phyloP scores from a whole-genome alignment of 371 early-diverging fungal species.

The Rhizopus delemar region DNA sequence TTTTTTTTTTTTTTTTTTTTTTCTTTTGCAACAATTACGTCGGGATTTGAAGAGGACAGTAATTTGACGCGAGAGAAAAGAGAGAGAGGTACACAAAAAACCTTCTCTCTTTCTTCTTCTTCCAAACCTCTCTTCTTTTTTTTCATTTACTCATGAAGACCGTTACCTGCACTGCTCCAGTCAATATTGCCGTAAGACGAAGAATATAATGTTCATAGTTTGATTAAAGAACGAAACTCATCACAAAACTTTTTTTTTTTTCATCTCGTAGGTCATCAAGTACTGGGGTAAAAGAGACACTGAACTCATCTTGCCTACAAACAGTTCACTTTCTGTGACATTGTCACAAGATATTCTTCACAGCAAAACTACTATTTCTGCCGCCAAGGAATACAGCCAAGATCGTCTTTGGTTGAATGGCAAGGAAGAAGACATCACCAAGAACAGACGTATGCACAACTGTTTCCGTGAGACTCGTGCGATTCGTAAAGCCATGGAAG shows the following conservation, averaged over 20 bases:
- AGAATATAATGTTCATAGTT: neutral
- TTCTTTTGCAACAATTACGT: too few relatives aligned
- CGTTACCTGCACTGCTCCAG: conserved; percentile 93
- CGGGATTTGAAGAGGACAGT: too few relatives aligned
- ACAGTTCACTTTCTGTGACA: conserved; percentile 95
- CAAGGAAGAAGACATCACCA: conserved; percentile 79
- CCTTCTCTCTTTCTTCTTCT: conserved; percentile 11
- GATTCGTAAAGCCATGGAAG: conserved; percentile 71
- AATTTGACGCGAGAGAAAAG: neutral
- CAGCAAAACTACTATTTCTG: conserved; percentile 89
- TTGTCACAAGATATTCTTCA: conserved; percentile 94
- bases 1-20: too few relatives aligned
- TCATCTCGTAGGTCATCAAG: conserved; percentile 69
- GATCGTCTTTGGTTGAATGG: conserved; percentile 95
- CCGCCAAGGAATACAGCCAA: conserved; percentile 59
- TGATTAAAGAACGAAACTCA: neutral
- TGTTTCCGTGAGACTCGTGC: conserved; percentile 82
- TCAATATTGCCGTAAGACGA: conserved; percentile 94
- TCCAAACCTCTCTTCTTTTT: conserved; percentile 24
- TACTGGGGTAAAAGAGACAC: conserved; percentile 98
- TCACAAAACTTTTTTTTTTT: neutral
- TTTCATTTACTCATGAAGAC: conserved; percentile 31
- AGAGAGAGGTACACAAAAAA: neutral
- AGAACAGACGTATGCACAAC: conserved; percentile 82
- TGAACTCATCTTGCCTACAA: conserved; percentile 91